Conservation (phyloP, 192 early-diverging fungal genomes). For the Chytriomyces sp. region DNA sequence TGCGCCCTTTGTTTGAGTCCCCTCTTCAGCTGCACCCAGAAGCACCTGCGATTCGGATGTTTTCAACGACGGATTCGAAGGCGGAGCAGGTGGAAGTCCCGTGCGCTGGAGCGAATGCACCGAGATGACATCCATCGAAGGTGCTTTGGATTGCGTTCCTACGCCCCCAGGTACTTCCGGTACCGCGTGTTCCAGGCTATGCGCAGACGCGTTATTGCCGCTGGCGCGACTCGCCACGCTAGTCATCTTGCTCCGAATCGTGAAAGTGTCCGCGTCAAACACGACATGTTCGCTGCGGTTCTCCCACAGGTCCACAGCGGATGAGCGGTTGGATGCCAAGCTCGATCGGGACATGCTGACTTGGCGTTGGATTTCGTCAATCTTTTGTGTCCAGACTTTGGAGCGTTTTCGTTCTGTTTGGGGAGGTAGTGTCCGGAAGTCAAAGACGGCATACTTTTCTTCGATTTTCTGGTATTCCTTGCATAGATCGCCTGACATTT, state of each 20-base stretch:
- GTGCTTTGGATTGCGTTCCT: no score
- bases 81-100: no score
- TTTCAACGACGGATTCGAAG: no score
- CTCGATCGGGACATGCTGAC: conserved; percentile 3
- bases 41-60: no score
- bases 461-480: conserved; percentile 25
- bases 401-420: conserved; percentile 11
- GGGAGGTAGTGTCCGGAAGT: background rate
- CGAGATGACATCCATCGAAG: background rate
- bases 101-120: no score
- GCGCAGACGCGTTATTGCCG: background rate
- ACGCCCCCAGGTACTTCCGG: background rate
- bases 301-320: conserved; percentile 14
- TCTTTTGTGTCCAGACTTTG: conserved; percentile 14
- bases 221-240: background rate
- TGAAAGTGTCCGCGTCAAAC: background rate
- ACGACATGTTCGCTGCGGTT: conserved; percentile 13
- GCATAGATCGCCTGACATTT: background rate
- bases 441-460: conserved; percentile 7
- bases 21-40: no score
- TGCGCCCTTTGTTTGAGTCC: background rate
- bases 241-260: background rate
- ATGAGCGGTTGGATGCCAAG: background rate
- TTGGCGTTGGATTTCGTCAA: conserved; percentile 17
- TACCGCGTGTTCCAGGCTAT: background rate